These are phyloP conservation scores for Trichopus zeylanicus DNA, from an alignment of 116 monocot genomes.

Conservation along the genomic window DNA sequence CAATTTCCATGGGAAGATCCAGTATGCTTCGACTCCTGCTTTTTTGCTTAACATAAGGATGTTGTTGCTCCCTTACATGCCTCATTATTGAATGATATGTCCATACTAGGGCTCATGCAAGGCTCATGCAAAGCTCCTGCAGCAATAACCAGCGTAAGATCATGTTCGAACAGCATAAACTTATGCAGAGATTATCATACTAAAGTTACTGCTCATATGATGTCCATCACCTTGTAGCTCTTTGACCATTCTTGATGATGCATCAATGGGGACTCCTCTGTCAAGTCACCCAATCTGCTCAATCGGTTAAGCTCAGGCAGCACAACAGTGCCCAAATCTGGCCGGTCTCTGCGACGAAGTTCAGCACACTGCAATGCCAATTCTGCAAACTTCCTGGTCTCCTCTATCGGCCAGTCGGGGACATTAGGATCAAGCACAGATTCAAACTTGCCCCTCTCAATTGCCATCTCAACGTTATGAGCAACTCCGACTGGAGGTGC, in stretches of 20 bases:
- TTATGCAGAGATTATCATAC: too few relatives aligned
- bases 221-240: slow-evolving; percentile 6
- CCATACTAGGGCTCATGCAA: too few relatives aligned
- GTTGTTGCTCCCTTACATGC: too few relatives aligned
- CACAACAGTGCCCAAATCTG: slow-evolving; percentile 46
- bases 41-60: too few relatives aligned
- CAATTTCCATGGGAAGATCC: too few relatives aligned
- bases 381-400: slow-evolving; percentile 31
- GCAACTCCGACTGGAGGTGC: slow-evolving; percentile 63
- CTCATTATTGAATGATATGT: too few relatives aligned
- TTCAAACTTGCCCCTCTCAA: slow-evolving; percentile 35
- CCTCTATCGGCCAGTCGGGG: slow-evolving; percentile 54
- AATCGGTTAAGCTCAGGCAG: slow-evolving; percentile 41
- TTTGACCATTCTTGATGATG: background rate
- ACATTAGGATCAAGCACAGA: slow-evolving; percentile 47
- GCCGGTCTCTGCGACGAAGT: slow-evolving; percentile 61
- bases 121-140: too few relatives aligned
- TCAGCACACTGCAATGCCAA: slow-evolving; percentile 53
- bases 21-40: too few relatives aligned
- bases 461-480: slow-evolving; percentile 26
- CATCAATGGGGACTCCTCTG: too few relatives aligned
- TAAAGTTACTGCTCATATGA: too few relatives aligned
- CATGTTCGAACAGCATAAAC: too few relatives aligned
- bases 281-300: background rate
- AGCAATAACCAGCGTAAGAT: too few relatives aligned